These are phyloP conservation scores for Cladophialophora carrionii DNA, from an alignment of 2,329 filamentous ascomycete genomes.

Conservation along the genomic window DNA sequence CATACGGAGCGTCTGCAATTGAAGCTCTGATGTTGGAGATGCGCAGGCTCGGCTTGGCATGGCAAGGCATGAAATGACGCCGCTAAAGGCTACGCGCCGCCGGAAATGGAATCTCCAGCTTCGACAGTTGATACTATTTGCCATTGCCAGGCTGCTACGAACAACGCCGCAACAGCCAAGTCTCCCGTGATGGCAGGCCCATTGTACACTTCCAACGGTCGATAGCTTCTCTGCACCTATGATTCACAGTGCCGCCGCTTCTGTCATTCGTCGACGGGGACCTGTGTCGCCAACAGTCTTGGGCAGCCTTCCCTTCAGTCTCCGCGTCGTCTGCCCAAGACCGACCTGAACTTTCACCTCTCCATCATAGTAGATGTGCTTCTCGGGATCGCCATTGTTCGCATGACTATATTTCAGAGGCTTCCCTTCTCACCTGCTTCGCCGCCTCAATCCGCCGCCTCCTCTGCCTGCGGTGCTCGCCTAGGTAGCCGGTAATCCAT, in stretches of 20 bases:
- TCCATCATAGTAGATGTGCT: slow-evolving; percentile 18
- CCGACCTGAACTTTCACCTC: slow-evolving; percentile 4
- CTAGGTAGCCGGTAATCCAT: slow-evolving; percentile 16
- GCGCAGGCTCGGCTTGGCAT: slow-evolving; percentile 16
- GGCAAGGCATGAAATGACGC: slow-evolving; percentile 2
- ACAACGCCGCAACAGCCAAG: slow-evolving; percentile 4
- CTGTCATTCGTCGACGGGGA: slow-evolving; percentile 13
- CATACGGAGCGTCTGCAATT: neutral
- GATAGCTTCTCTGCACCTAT: slow-evolving; percentile 6
- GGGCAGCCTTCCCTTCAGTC: slow-evolving; percentile 6
- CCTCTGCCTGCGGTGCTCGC: slow-evolving; percentile 14
- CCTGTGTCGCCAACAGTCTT: slow-evolving; percentile 17
- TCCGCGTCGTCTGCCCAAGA: slow-evolving; percentile 12
- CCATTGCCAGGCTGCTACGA: slow-evolving; percentile 15
- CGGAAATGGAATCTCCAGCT: slow-evolving; percentile 15
- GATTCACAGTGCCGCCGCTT: slow-evolving; percentile 2
- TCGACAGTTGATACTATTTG: slow-evolving; percentile 15
- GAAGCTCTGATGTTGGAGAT: slow-evolving; percentile 13
- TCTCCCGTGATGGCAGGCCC: slow-evolving; percentile 5
- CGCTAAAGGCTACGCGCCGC: slow-evolving; percentile 11
- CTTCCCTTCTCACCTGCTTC: slow-evolving; percentile 1
- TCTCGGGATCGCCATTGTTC: slow-evolving; percentile 9
- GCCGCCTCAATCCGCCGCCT: neutral
- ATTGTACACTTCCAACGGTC: slow-evolving; percentile 1
- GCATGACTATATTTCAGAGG: slow-evolving; percentile 20